Conservation (phyloP, 495 filamentous ascomycete species). For the Annulohypoxylon stygium region DNA sequence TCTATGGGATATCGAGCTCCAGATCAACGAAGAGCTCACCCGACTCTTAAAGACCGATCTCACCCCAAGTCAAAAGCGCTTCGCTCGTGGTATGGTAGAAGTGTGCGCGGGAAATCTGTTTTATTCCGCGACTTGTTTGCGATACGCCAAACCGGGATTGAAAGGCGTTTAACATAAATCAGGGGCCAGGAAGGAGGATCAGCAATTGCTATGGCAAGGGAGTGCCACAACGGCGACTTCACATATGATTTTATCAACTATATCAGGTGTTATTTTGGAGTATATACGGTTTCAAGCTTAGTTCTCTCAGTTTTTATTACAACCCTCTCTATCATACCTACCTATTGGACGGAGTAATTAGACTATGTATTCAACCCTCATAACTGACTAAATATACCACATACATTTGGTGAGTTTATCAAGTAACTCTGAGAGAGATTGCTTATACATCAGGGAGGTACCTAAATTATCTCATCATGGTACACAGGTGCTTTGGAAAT, state of each 20-base stretch:
- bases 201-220: neutral
- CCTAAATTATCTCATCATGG: too few relatives aligned
- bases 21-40: slow-evolving; percentile 16
- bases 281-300: neutral
- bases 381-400: too few relatives aligned
- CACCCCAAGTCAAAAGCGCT: slow-evolving; percentile 6
- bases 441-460: too few relatives aligned
- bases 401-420: too few relatives aligned
- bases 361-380: too few relatives aligned
- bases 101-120: slow-evolving; percentile 9
- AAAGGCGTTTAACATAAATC: neutral
- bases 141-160: slow-evolving; percentile 9
- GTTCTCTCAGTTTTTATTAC: neutral
- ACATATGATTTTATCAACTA: neutral
- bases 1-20: slow-evolving; percentile 13
- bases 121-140: slow-evolving; percentile 18
- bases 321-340: neutral
- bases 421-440: too few relatives aligned
- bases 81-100: slow-evolving; percentile 10
- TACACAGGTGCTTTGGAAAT: too few relatives aligned
- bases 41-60: neutral
- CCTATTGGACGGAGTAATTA: neutral
- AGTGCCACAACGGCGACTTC: neutral
- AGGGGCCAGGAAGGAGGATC: too few relatives aligned
- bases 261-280: neutral